Percentiles rank a stretch among this genome's conserved stretches.
phyloP scores from a whole-genome alignment of 2,329 filamentous ascomycete species.

The Colletotrichum acutatum region DNA sequence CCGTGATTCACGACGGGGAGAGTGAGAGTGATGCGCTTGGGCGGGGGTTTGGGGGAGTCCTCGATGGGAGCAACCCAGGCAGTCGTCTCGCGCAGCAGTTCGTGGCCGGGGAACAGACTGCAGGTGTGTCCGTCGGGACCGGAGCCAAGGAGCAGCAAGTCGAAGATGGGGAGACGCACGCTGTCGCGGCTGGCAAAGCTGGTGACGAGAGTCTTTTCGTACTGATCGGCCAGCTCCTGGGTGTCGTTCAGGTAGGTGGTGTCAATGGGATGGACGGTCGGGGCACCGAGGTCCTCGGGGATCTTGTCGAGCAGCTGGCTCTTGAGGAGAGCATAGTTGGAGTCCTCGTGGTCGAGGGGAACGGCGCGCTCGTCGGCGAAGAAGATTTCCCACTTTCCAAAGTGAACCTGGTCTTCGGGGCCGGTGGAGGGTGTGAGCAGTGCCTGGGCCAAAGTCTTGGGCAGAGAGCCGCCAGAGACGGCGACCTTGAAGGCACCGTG shows the following conservation, averaged over 20 bases:
- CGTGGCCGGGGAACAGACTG: conserved; percentile 92
- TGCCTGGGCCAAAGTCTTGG: conserved; percentile 86
- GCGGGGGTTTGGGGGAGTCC: conserved; percentile 94
- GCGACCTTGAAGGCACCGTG: conserved; percentile 91
- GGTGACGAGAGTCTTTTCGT: conserved; percentile 87
- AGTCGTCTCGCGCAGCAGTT: conserved; percentile 83
- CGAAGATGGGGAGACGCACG: conserved; percentile 94
- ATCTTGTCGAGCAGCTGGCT: conserved; percentile 90
- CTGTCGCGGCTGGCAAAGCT: conserved; percentile 93
- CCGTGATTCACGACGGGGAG: conserved; percentile 91
- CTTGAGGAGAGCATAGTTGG: conserved; percentile 92
- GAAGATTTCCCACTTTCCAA: conserved; percentile 96
- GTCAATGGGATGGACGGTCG: conserved; percentile 85
- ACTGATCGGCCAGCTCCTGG: conserved; percentile 92
- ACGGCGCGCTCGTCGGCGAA: conserved; percentile 98
- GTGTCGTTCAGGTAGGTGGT: conserved; percentile 73
- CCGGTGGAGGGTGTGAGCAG: conserved; percentile 70
- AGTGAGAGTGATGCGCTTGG: conserved; percentile 90
- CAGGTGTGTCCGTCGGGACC: conserved; percentile 98
- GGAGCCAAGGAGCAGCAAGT: conserved; percentile 91
- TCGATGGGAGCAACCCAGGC: conserved; percentile 94
- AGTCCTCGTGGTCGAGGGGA: conserved; percentile 89
- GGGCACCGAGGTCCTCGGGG: conserved; percentile 72
- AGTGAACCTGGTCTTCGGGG: conserved; percentile 74
- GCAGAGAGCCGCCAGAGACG: conserved; percentile 93